Evolutionary conservation across 164 flowering plant species (phyloP), one percentile per base, ranked within the genome.

Genomic region (Macadamia tetraphylla): DNA sequence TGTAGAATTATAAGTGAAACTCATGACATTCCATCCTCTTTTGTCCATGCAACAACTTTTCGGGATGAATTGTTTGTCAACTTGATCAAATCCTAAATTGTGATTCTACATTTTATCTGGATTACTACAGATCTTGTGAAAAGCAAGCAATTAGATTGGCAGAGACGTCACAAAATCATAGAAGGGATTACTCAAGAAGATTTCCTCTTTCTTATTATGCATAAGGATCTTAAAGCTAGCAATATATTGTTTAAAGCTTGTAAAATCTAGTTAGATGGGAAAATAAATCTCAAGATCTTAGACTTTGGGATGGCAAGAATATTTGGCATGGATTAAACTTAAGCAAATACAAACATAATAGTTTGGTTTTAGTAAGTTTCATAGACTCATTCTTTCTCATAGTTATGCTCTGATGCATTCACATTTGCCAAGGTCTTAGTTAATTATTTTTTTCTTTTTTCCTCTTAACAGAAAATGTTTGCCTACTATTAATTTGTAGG

Each of bases 261-360:
- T 23, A 23, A 51, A 12, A 4, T 6, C 55, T 51, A 23, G 23
- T 23, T 1, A 42, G 79, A 76, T 66, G 52, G 13, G 0, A 65
- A 74, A 1, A 78, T 80, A 83, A 76, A 76, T 15, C 73, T 83
- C 6, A 83, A 81, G 66, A 78, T 83, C 46, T 55, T 84, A 15
- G 87, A 83, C 48, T 81, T 83, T 58, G 85, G 85, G 9, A 74
- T 78, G 81, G 85, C 85, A 46, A 78, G 76, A 44, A 58, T 80
- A 40, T 77, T 81, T 60, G 70, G 5, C 0, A 17, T 61, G 46
- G 83, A 79, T 58, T 72, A 79, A 71, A 79, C 75, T 59, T 78
- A 74, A 55, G 80, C 29, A 4, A 72, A 58, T 30, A 81, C 83
- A 4, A 76, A 57, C 48, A 74, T 72, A 67, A 60, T 77, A 43